These are phyloP conservation scores for Santalum album DNA, from an alignment of 164 flowering plant species.

Conservation along the genomic window DNA sequence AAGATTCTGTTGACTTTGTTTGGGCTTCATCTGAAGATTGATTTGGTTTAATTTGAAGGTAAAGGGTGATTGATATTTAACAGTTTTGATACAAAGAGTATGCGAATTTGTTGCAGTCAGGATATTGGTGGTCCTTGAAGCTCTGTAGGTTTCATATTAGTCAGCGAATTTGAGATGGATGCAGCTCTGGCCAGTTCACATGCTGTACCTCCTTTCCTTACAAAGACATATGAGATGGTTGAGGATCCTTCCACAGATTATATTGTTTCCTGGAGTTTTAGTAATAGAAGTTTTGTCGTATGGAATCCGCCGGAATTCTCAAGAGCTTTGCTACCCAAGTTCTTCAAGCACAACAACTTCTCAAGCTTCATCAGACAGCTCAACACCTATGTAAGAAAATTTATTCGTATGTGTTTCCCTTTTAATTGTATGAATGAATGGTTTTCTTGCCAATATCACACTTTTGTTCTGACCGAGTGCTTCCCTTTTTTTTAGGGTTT, in stretches of 20 bases:
- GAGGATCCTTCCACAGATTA: conserved; percentile 39
- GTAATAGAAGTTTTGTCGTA: conserved; percentile 46
- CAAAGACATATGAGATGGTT: conserved; percentile 57
- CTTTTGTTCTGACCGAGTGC: not conserved
- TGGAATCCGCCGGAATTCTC: conserved; percentile 47
- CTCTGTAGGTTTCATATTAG: not conserved
- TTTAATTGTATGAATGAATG: not conserved
- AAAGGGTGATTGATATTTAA: not conserved
- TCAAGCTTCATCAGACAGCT: conserved; percentile 64
- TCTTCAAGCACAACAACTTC: conserved; percentile 64
- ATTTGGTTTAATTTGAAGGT: not conserved
- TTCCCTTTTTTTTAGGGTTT: conserved; percentile 47
- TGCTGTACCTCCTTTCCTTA: conserved; percentile 42
- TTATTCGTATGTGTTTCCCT: not conserved
- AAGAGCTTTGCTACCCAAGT: conserved; percentile 43
- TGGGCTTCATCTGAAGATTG: not conserved
- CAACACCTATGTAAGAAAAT: conserved; percentile 53
- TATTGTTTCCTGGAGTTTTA: conserved; percentile 48
- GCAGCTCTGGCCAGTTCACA: conserved; percentile 25
- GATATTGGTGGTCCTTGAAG: not conserved
- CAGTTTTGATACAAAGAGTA: too few relatives aligned
- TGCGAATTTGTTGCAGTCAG: too few relatives aligned
- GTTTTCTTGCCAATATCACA: not conserved
- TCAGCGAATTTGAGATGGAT: conserved; percentile 32
- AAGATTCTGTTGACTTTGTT: not conserved